Evolutionary conservation across 2,329 filamentous ascomycete genomes (phyloP).

Genomic region (Zalaria sp.): DNA sequence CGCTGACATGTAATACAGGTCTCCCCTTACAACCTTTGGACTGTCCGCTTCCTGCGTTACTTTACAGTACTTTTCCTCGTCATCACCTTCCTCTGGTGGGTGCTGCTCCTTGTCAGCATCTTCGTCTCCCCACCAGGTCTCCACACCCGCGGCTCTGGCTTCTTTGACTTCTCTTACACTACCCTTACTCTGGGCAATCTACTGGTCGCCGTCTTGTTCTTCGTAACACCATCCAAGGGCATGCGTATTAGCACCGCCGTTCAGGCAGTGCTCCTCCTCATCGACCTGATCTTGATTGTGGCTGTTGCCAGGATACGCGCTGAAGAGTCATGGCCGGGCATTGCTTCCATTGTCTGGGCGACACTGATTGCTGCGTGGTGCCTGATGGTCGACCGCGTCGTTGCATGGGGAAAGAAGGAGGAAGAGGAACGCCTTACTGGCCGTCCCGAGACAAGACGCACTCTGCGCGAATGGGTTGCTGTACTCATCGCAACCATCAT

Average conservation of each 20-base stretch:
- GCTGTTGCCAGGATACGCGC: slow-evolving; percentile 58
- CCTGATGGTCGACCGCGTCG: slow-evolving; percentile 63
- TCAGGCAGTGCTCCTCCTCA: slow-evolving; percentile 50
- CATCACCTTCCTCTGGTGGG: slow-evolving; percentile 83
- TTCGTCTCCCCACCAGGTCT: slow-evolving; percentile 86
- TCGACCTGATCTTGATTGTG: slow-evolving; percentile 69
- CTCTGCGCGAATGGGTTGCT: slow-evolving; percentile 69
- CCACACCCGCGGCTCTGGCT: slow-evolving; percentile 78
- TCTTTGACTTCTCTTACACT: slow-evolving; percentile 76
- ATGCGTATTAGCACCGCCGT: slow-evolving; percentile 60
- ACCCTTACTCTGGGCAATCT: slow-evolving; percentile 66
- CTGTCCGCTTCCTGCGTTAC: slow-evolving; percentile 65
- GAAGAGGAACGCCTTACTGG: slow-evolving; percentile 90
- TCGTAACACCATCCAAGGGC: slow-evolving; percentile 65
- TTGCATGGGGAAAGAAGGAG: slow-evolving; percentile 82
- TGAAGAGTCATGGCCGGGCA: slow-evolving; percentile 88
- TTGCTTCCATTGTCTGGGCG: slow-evolving; percentile 72
- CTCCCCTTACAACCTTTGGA: slow-evolving; percentile 90
- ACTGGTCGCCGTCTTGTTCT: slow-evolving; percentile 69
- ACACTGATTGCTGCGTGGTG: slow-evolving; percentile 67
- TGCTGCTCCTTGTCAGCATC: slow-evolving; percentile 69
- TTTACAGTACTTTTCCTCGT: slow-evolving; percentile 63
- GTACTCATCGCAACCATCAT: slow-evolving; percentile 63
- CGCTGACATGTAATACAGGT: slow-evolving; percentile 29
- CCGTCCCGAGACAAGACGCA: slow-evolving; percentile 69